Evolutionary conservation across 108 stramenopile species (phyloP), one percentile per base, ranked within the genome.

Genomic region (Discostella stelligeroides): DNA sequence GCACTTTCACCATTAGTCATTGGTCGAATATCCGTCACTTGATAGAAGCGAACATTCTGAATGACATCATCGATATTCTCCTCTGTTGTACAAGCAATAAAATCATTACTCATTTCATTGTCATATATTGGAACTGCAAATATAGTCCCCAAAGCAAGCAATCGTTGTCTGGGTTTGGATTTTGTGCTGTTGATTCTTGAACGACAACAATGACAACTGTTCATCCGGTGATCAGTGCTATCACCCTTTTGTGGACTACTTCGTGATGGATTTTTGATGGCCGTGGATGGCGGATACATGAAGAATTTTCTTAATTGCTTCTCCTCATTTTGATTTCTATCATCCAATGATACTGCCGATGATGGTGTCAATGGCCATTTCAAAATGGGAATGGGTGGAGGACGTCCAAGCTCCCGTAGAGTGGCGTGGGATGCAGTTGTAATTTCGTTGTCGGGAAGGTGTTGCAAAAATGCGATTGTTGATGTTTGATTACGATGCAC

Each of bases 111-210:
- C 7, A 18, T 50, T 45, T 24, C 42, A 43, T 25, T 30, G 30
- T 73, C 45, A 20, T 12, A 40, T 10, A 48, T 56, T 23, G 54
- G 43, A 27, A 62, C 64, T 18, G 79, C 61, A 50, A 80, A 69
- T 54, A 80, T 80, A 6, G 79, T 65, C 29, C 72, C 79, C 18
- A 73, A 30, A 2, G 63, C 48, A 41, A 80, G 79, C 17, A 80
- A 66, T 20, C 79, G 29, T 28, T 66, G 67, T 39, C 79, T 48
- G 21, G 79, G 68, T 50, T 73, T 69, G 24, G 20, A 61, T 18
- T 60, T 64, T 3, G 34, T 5, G 3, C 5, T 3, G 3, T 34
- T 34, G 34, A 6, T 5, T 34, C 5, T 34, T 34, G 34, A 34
- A 34, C 53, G 53, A 54, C 53, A 34, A 34, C 53, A 25, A 54